Conservation (phyloP, 805 yeast genomes). For the Metschnikowia orientalis region DNA sequence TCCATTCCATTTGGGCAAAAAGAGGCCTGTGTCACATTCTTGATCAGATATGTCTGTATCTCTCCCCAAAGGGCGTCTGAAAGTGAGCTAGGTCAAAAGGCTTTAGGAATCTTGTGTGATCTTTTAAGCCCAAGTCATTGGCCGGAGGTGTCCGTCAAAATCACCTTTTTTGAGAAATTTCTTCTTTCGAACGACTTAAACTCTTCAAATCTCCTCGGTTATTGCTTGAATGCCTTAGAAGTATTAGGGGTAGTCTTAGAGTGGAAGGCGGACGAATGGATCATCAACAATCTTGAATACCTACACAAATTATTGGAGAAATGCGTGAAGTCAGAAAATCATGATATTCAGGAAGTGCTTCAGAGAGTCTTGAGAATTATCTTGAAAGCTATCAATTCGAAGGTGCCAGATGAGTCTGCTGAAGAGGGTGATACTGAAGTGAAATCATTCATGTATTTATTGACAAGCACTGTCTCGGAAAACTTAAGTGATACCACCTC, state of each 20-base stretch:
- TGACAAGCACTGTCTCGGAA: slow-evolving; percentile 70
- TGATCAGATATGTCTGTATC: slow-evolving; percentile 83
- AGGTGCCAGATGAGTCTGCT: slow-evolving; percentile 30
- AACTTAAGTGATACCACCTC: slow-evolving; percentile 72
- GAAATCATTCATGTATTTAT: slow-evolving; percentile 53
- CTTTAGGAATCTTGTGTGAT: slow-evolving; percentile 70
- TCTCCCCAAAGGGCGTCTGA: slow-evolving; percentile 83
- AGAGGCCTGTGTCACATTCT: slow-evolving; percentile 85
- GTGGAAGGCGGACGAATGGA: slow-evolving; percentile 76
- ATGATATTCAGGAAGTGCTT: slow-evolving; percentile 79
- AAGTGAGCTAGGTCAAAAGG: slow-evolving; percentile 74
- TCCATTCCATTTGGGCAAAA: slow-evolving; percentile 71
- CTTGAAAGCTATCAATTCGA: slow-evolving; percentile 57
- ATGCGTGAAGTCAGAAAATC: slow-evolving; percentile 75
- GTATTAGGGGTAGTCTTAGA: slow-evolving; percentile 80
- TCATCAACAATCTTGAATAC: slow-evolving; percentile 61
- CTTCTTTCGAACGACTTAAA: slow-evolving; percentile 72
- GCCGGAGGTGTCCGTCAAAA: slow-evolving; percentile 85
- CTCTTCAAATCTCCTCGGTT: slow-evolving; percentile 64
- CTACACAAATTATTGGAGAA: slow-evolving; percentile 75
- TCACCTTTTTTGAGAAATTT: slow-evolving; percentile 84
- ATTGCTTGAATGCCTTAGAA: slow-evolving; percentile 86
- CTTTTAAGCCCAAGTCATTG: slow-evolving; percentile 70
- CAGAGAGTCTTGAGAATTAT: slow-evolving; percentile 71
- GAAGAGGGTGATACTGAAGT: slow-evolving; percentile 60